Conservation (phyloP, 176 grass and related monocot genomes). For the Guadua angustifolia region DNA sequence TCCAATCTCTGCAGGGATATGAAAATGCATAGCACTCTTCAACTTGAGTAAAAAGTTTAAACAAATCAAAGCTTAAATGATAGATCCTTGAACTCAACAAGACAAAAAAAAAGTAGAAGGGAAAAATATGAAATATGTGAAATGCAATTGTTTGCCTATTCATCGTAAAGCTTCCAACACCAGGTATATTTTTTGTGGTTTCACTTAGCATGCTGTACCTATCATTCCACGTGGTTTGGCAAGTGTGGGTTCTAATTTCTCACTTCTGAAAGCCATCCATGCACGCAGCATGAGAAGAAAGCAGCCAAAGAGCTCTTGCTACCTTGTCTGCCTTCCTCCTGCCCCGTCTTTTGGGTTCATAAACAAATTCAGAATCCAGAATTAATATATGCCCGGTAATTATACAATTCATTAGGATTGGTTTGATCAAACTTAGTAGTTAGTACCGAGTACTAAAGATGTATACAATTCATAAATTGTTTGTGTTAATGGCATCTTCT, state of each 20-base stretch:
- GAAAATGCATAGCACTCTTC: neutral
- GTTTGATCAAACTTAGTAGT: too few relatives aligned
- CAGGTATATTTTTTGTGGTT: slow-evolving; percentile 10
- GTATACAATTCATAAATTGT: too few relatives aligned
- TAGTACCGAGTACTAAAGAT: too few relatives aligned
- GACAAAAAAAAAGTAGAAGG: neutral
- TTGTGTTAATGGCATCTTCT: too few relatives aligned
- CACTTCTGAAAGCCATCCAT: slow-evolving; percentile 49
- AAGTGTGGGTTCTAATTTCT: slow-evolving; percentile 34
- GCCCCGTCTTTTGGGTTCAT: neutral
- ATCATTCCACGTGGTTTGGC: slow-evolving; percentile 28
- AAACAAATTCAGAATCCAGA: slow-evolving; percentile 26
- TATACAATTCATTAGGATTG: too few relatives aligned
- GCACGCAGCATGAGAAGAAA: slow-evolving; percentile 54
- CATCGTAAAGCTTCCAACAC: neutral
- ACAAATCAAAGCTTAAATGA: neutral
- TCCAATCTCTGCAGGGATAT: neutral
- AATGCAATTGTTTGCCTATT: neutral
- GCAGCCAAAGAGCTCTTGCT: slow-evolving; percentile 26
- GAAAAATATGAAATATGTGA: neutral
- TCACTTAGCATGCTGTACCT: neutral
- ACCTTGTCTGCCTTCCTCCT: slow-evolving; percentile 23
- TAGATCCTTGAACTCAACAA: neutral
- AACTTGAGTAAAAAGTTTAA: neutral
- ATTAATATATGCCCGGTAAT: slow-evolving; percentile 22